Evolutionary conservation across 768 basidiomycete species (phyloP), one percentile per base, ranked within the genome.

Genomic region (Austroboletus festivus): DNA sequence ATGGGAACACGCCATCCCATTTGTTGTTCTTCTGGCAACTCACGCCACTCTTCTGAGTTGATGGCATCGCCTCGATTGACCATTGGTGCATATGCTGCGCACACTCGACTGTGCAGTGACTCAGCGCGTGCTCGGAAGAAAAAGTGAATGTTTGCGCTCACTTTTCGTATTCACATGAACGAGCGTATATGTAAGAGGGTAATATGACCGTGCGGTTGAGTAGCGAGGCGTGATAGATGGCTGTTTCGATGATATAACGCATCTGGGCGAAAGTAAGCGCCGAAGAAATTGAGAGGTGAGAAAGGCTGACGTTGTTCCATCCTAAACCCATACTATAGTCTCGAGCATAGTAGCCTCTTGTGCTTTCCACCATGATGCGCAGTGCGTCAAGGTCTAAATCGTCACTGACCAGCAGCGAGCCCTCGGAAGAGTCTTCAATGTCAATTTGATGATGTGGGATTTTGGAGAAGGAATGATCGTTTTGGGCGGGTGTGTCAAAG

Each of bases 211-310:
- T 73, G 38, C 75, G 69, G 54, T 74, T 73, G 35, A 76, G 63
- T 6, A 76, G 55, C 21, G 58, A 53, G n/a, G 75, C 73, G 39
- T 77, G 76, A 13, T 74, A 44, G 16, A 77, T 52, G 9, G 72
- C 62, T 1, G 74, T 70, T 51, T 77, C 75, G 48, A 77, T 68
- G 49, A 77, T 78, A 51, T 77, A 77, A 18, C 75, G 71, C 67
- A 77, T 67, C 75, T 74, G 35, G 28, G 37, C 21, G 23, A 15
- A 11, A 19, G 20, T 58, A 31, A 50, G 53, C 21, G 26, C 23
- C 21, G 3, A 41, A 45, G 33, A 30, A 44, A 22, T 8, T 9
- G 22, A 24, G 15, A 31, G n/a, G 15, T 11, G n/a, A 44, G 19
- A 12, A 24, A 35, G 10, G 37, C 73, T 49, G 26, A 76, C 73